Evolutionary conservation across 148 eudicot genomes (phyloP), one percentile per base, ranked within the genome.

Genomic region (Spergularia marina): DNA sequence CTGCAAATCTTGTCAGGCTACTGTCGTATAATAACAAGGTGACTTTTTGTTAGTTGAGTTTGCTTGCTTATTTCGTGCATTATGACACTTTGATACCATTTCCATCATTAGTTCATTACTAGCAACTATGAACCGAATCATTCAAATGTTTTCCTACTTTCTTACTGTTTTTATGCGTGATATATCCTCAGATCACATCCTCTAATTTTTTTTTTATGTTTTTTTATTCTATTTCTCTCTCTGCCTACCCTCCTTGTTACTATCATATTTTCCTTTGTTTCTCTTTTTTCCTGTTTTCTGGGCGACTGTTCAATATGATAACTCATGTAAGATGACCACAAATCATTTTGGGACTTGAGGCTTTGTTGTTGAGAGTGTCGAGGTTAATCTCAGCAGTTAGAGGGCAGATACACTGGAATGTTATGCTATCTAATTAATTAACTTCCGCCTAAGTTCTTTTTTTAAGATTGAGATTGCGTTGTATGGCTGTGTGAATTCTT

Each of bases 21-120:
- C 53, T 96, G 40, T 76, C 99, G 18, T 92, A 96, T 74, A 92
- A 87, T 76, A 96, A 96, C 78, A 96, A 96, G 97, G 98, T 92
- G 72, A 44, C 8, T 15, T 57, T 75, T 63, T 16, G 41, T 51
- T 41, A 39, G 47, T 41, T 16, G 62, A 13, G 74, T 62, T 10
- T 74, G 62, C 34, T 18, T 21, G 6, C 59, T 51, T 78, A 12
- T 11, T 51, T 17, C 25, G 25, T n/a, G 17, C 39, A 13, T 53
- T 67, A 0, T 68, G 34, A 7, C 16, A 40, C 18, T 12, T 2
- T 10, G 56, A 36, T 74, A 6, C 53, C 2, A 30, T 30, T 30
- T 30, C 36, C 36, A 30, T 30, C 36, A 30, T 3, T 30, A 30
- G 36, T 30, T n/a, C 6, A 47, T 47, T 47, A 9, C 9, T 67